A percentile compares a stretch with the other conserved stretches of the same genome.
These are phyloP conservation scores for Penicillium pulvis DNA, from an alignment of 495 filamentous ascomycete species.

Conservation along the genomic window DNA sequence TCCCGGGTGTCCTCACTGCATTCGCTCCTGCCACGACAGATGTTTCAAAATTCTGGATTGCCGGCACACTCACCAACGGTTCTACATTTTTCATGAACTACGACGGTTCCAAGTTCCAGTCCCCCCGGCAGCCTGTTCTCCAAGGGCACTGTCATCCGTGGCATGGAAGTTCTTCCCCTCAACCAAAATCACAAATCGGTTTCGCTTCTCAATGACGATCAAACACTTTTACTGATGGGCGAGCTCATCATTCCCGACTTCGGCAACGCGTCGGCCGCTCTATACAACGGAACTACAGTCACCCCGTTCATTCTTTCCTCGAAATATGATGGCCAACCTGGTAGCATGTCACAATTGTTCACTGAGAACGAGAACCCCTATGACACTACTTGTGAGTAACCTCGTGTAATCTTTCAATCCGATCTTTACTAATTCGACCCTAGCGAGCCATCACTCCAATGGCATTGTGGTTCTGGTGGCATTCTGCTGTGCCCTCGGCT, in stretches of 20 bases:
- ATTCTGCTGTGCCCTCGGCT: conserved; percentile 84
- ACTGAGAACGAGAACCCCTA: conserved; percentile 74
- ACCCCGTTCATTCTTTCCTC: conserved; percentile 79
- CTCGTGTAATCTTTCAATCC: conserved; percentile 3
- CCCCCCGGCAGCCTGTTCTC: conserved; percentile 59
- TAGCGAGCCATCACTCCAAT: conserved; percentile 64
- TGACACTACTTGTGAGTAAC: conserved; percentile 48
- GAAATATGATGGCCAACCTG: conserved; percentile 59
- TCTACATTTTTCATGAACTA: conserved; percentile 78
- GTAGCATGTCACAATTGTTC: conserved; percentile 77
- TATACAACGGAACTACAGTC: conserved; percentile 80
- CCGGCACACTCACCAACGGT: conserved; percentile 66
- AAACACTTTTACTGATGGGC: conserved; percentile 81
- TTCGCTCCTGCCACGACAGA: conserved; percentile 71
- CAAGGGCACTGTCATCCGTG: conserved; percentile 66
- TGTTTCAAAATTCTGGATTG: conserved; percentile 73
- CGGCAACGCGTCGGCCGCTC: conserved; percentile 81
- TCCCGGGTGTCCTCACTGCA: conserved; percentile 79
- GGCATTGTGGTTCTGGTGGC: conserved; percentile 90
- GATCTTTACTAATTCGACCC: conserved; percentile 25
- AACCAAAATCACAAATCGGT: conserved; percentile 64
- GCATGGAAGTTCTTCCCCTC: conserved; percentile 77
- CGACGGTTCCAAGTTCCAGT: conserved; percentile 61
- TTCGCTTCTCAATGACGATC: conserved; percentile 61
- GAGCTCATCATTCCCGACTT: conserved; percentile 72